Percentiles rank a stretch among this genome's conserved stretches.
Evolutionary conservation across 805 yeast genomes (phyloP).

Genomic region (Kodamaea lidongshanica): DNA sequence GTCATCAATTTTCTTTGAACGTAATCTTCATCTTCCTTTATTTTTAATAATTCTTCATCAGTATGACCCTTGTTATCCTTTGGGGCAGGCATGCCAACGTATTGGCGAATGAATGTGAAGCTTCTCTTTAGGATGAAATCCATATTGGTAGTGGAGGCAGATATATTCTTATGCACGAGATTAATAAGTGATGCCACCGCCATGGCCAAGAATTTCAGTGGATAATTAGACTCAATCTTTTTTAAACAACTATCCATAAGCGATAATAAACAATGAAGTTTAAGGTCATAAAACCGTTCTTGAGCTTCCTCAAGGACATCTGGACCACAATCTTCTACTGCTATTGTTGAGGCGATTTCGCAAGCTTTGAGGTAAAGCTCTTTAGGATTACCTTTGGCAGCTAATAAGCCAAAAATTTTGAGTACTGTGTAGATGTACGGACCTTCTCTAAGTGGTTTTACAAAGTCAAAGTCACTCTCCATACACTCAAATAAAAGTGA

Average conservation of each 20-base stretch:
- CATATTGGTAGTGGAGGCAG: constrained; percentile 6
- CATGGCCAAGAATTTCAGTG: constrained; percentile 74
- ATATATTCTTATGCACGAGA: constrained; percentile 33
- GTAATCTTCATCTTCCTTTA: constrained; percentile 50
- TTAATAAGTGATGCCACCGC: constrained; percentile 54
- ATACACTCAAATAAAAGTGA: constrained; percentile 52
- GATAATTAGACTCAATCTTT: constrained; percentile 62
- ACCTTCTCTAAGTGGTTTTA: constrained; percentile 26
- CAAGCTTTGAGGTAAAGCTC: constrained; percentile 68
- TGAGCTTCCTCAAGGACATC: constrained; percentile 2
- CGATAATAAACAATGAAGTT: constrained; percentile 64
- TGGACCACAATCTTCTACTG: constrained; percentile 9
- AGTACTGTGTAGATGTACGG: constrained; percentile 36
- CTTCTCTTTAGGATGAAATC: constrained; percentile 51
- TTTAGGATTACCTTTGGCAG: constrained; percentile 70
- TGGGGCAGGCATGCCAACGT: constrained; percentile 35
- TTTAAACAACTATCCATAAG: constrained; percentile 52
- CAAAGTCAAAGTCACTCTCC: constrained; percentile 29
- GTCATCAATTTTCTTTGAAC: constrained; percentile 63
- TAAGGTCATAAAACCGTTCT: constrained; percentile 42
- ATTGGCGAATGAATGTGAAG: constrained; percentile 54
- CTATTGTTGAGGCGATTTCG: constrained; percentile 49
- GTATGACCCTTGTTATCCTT: constrained; percentile 30
- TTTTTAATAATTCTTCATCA: constrained; percentile 30
- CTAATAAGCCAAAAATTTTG: constrained; percentile 55